phyloP scores from a whole-genome alignment of 495 filamentous ascomycete species.

The Podospora australis region DNA sequence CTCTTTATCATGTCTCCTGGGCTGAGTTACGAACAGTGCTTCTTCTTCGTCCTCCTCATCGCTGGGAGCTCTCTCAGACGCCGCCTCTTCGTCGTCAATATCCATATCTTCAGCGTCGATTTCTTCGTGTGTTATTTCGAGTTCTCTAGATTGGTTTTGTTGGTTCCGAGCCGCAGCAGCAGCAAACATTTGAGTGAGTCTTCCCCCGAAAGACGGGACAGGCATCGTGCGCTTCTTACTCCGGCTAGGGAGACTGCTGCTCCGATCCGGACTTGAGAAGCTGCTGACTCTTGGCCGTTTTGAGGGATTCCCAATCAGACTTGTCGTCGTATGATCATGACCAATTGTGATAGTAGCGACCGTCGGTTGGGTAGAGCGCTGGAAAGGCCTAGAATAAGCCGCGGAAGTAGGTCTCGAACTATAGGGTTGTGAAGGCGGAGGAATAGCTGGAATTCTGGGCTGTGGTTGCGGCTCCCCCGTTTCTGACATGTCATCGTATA shows the following conservation, averaged over 20 bases:
- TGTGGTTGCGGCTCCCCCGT: constrained; percentile 15
- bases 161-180: constrained; percentile 50
- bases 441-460: constrained; percentile 28
- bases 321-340: constrained; percentile 63
- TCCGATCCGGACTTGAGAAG: constrained; percentile 9
- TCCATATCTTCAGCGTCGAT: constrained; percentile 19
- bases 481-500: constrained; percentile 2
- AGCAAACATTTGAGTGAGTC: constrained; percentile 62
- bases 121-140: constrained; percentile 23
- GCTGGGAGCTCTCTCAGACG: constrained; percentile 15
- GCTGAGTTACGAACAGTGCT: constrained; percentile 19
- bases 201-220: constrained; percentile 53
- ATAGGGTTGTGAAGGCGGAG: constrained; percentile 33
- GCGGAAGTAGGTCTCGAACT: constrained; percentile 12
- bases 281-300: constrained; percentile 32
- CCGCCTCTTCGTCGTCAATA: constrained; percentile 18
- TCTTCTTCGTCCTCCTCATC: constrained; percentile 20
- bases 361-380: constrained; percentile 58
- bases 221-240: constrained; percentile 8
- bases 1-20: neutral
- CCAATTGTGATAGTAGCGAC: constrained; percentile 88
- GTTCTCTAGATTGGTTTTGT: constrained; percentile 20
- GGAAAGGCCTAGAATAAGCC: constrained; percentile 32
- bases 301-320: constrained; percentile 37
- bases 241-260: constrained; percentile 1